phyloP scores from a whole-genome alignment of 352 stramenopile species.

The Phytopythium helicoides region DNA sequence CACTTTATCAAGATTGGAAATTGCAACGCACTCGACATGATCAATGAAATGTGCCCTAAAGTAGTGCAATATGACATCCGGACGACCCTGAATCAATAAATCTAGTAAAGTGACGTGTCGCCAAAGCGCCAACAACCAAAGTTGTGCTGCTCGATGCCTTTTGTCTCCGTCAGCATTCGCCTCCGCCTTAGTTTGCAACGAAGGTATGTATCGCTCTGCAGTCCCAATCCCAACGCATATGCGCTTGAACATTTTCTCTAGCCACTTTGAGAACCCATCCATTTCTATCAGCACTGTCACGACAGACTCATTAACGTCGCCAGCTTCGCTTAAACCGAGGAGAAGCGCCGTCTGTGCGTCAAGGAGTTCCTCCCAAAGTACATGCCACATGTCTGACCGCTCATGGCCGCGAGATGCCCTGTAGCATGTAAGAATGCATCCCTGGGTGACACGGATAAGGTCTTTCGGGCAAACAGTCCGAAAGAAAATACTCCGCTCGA shows the following conservation, averaged over 20 bases:
- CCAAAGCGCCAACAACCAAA: conserved; percentile 48
- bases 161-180: neutral
- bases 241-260: conserved; percentile 44
- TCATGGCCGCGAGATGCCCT: neutral
- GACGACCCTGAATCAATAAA: conserved; percentile 22
- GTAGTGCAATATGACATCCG: conserved; percentile 19
- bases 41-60: conserved; percentile 31
- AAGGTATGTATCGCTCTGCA: neutral
- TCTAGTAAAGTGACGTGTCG: conserved; percentile 38
- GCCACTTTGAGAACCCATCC: conserved; percentile 19
- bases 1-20: too few relatives aligned
- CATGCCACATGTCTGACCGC: neutral
- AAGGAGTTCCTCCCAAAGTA: conserved; percentile 36
- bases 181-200: neutral
- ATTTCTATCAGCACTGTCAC: conserved; percentile 18
- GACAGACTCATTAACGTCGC: conserved; percentile 25
- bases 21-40: conserved; percentile 57
- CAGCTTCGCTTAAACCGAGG: conserved; percentile 40
- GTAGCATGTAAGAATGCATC: conserved; percentile 3
- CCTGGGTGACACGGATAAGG: conserved; percentile 15
- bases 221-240: conserved; percentile 27
- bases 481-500: conserved; percentile 11
- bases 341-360: conserved; percentile 45
- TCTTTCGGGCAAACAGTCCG: conserved; percentile 8
- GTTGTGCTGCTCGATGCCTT: conserved; percentile 4